Percentiles rank a stretch among this genome's conserved stretches.
These are phyloP conservation scores for Gracilaria caudata DNA, from an alignment of 23 red algal species.

Conservation along the genomic window DNA sequence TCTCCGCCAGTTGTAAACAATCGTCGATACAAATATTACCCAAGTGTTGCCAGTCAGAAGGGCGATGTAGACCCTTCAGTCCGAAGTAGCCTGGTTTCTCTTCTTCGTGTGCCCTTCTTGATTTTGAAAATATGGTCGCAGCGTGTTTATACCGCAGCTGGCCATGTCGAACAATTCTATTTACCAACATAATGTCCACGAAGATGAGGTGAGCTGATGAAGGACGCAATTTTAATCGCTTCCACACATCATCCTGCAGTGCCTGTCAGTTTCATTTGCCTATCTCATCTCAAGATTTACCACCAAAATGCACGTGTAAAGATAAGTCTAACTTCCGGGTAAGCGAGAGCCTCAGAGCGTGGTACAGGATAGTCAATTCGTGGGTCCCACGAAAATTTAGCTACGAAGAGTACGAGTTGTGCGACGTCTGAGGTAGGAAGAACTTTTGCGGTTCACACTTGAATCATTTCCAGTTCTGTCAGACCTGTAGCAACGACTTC, in stretches of 20 bases:
- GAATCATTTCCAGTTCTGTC: too few species aligned
- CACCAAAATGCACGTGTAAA: not conserved
- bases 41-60: slow-evolving; percentile 50
- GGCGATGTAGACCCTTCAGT: slow-evolving; percentile 45
- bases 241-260: not conserved
- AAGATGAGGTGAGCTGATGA: not conserved
- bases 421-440: not conserved
- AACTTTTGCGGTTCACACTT: not conserved
- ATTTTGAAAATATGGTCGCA: slow-evolving; percentile 23
- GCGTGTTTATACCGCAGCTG: slow-evolving; percentile 24
- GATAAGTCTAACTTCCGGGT: not conserved
- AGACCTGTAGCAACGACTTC: too few species aligned
- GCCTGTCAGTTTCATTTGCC: not conserved
- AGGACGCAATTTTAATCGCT: not conserved
- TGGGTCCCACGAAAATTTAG: not conserved
- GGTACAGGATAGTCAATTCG: not conserved
- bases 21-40: slow-evolving; percentile 32
- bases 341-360: not conserved
- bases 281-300: not conserved
- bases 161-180: not conserved
- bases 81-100: slow-evolving; percentile 58
- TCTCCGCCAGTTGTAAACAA: slow-evolving; percentile 42
- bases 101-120: slow-evolving; percentile 8
- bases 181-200: not conserved
- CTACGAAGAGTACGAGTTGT: not conserved